Base-by-base conservation (phyloP, 257 asterid species). In the Vinca minor region DNA sequence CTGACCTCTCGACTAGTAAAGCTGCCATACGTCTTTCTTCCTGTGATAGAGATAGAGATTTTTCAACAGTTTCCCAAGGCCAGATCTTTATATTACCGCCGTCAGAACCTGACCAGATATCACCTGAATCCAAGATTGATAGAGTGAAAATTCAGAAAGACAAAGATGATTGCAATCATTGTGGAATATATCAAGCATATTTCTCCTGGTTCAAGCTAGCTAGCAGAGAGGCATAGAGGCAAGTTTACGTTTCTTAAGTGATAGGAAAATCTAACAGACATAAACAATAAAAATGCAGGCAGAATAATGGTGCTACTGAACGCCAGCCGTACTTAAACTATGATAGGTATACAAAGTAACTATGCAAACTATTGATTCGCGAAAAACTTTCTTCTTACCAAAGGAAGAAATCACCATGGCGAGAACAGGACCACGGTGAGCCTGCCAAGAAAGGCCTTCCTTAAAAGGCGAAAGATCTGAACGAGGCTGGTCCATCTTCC, bases 61-160 rank as follows among this genome's bases (percentile, higher is more conserved):
- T 93, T 52, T 89, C 95, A 56, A 89, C 73, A 23, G 85, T 75
- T 84, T 89, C 96, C 94, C 95, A 79, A 14, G 94, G 96, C 97
- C 96, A 93, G 60, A 93, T 82, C 74, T 86, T 81, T 62, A 93
- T 80, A 26, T 31, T 29, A 31, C 99, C 99, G 10, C 82, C 79
- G 69, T 93, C 97, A 23, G 93, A 85, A 31, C 99, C 97, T 26
- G 97, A 75, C 99, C 99, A 93, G 63, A 93, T 49, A 78, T 93
- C 99, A 76, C 99, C 98, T 92, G 64, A 34, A 75, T 29, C 59
- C 65, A 56, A 59, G 42, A 67, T 7, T 15, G 55, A 68, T 45
- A 60, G 68, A 29, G 62, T 52, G 23, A 52, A 38, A 38, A 42
- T 49, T 38, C 11, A n/a, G 26, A 46, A 5, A 46, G 8, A 57